Percentiles rank a stretch among this genome's conserved stretches.
phyloP scores from a whole-genome alignment of 352 stramenopile species.

The Pythium vanterpoolii region DNA sequence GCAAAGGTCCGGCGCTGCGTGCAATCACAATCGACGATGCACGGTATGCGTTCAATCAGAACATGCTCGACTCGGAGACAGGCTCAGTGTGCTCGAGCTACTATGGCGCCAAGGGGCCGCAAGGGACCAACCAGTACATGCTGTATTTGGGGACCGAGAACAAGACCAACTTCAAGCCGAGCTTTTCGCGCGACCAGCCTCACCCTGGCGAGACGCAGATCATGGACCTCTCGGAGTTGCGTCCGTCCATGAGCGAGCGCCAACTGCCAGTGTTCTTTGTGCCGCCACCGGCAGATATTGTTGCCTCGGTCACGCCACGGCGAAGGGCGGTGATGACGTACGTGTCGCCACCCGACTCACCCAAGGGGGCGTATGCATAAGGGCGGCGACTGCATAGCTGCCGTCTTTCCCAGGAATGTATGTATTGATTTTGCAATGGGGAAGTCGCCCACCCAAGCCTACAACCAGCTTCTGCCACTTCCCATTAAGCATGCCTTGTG shows the following conservation, averaged over 20 bases:
- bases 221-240: slow-evolving; percentile 51
- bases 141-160: slow-evolving; percentile 64
- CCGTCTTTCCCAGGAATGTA: background rate
- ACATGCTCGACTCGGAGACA: slow-evolving; percentile 27
- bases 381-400: background rate
- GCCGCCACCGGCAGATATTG: slow-evolving; percentile 25
- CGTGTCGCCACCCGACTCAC: slow-evolving; percentile 3
- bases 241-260: slow-evolving; percentile 47
- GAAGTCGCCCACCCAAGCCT: too few relatives aligned
- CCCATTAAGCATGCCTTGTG: too few relatives aligned
- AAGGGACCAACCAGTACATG: slow-evolving; percentile 37
- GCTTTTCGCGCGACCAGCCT: slow-evolving; percentile 28
- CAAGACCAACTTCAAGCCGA: slow-evolving; percentile 46
- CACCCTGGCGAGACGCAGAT: slow-evolving; percentile 20
- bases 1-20: slow-evolving; percentile 23
- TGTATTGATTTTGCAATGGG: too few relatives aligned
- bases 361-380: slow-evolving; percentile 12
- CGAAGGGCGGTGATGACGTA: slow-evolving; percentile 36
- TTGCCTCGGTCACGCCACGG: slow-evolving; percentile 29
- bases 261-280: slow-evolving; percentile 67
- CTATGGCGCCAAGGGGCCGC: slow-evolving; percentile 36
- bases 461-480: too few relatives aligned
- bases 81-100: slow-evolving; percentile 39
- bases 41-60: slow-evolving; percentile 16
- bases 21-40: slow-evolving; percentile 30